A percentile compares a stretch with the other conserved stretches of the same genome.
These are phyloP conservation scores for Pyrenophora teres DNA, from an alignment of 2,329 filamentous ascomycete species.

Conservation along the genomic window DNA sequence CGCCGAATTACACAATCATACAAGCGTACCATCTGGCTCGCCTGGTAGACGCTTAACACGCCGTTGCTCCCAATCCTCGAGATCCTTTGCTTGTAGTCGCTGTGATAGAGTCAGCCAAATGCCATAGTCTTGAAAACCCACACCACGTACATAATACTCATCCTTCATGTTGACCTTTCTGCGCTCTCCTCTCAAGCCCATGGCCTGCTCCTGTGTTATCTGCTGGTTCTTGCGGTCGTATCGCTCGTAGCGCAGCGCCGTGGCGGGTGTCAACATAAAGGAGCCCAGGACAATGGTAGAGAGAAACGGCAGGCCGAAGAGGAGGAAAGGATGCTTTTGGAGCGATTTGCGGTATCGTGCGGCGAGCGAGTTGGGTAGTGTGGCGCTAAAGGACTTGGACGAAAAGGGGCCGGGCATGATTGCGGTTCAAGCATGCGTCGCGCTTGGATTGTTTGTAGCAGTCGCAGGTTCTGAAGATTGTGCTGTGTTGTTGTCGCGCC, in stretches of 20 bases:
- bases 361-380: conserved; percentile 66
- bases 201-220: conserved; percentile 81
- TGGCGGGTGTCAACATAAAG: conserved; percentile 92
- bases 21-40: conserved; percentile 81
- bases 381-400: conserved; percentile 61
- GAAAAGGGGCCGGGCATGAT: conserved; percentile 64
- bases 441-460: neutral
- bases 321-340: conserved; percentile 79
- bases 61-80: conserved; percentile 97
- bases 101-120: conserved; percentile 47
- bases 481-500: neutral
- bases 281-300: conserved; percentile 86
- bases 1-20: conserved; percentile 17
- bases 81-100: conserved; percentile 83
- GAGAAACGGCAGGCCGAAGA: conserved; percentile 94
- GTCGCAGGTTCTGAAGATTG: neutral
- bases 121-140: neutral
- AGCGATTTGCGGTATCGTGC: conserved; percentile 77
- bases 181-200: conserved; percentile 74
- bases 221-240: conserved; percentile 89
- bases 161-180: conserved; percentile 80
- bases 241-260: conserved; percentile 90
- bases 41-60: conserved; percentile 87
- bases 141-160: conserved; percentile 77
- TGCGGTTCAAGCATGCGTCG: neutral